These are phyloP conservation scores for Lachnellula cervina DNA, from an alignment of 2,329 filamentous ascomycete genomes.

Conservation along the genomic window DNA sequence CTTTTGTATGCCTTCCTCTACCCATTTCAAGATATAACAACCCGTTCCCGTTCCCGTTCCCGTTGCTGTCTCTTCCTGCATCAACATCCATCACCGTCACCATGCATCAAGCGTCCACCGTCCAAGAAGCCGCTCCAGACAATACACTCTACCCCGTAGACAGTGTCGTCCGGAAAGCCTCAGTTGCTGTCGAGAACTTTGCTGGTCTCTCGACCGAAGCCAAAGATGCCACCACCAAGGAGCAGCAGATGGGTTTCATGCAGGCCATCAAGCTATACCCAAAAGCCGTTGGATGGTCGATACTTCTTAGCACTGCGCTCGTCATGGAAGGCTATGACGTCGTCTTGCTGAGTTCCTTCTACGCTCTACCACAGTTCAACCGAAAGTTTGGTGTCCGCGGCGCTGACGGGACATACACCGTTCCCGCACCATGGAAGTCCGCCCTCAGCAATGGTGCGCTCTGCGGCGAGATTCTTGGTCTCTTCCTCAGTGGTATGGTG, in stretches of 20 bases:
- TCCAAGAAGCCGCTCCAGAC: background rate
- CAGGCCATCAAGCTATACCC: slow-evolving; percentile 18
- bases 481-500: slow-evolving; percentile 43
- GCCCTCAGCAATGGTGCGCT: slow-evolving; percentile 28
- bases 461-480: slow-evolving; percentile 38
- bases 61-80: background rate
- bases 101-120: background rate
- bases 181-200: slow-evolving; percentile 4
- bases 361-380: slow-evolving; percentile 30
- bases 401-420: slow-evolving; percentile 25
- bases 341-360: slow-evolving; percentile 34
- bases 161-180: background rate
- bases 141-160: slow-evolving; percentile 1
- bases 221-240: slow-evolving; percentile 16
- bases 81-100: background rate
- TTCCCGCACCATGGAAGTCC: slow-evolving; percentile 31
- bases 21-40: background rate
- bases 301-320: slow-evolving; percentile 34
- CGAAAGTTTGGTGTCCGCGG: slow-evolving; percentile 32
- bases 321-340: slow-evolving; percentile 40
- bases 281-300: slow-evolving; percentile 29
- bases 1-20: too few relatives aligned
- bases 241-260: slow-evolving; percentile 17
- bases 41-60: too few relatives aligned
- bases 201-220: slow-evolving; percentile 1